A percentile compares a stretch with the other conserved stretches of the same genome.
Conservation (phyloP, 768 basidiomycete genomes). For the Podaxis pistillaris region DNA sequence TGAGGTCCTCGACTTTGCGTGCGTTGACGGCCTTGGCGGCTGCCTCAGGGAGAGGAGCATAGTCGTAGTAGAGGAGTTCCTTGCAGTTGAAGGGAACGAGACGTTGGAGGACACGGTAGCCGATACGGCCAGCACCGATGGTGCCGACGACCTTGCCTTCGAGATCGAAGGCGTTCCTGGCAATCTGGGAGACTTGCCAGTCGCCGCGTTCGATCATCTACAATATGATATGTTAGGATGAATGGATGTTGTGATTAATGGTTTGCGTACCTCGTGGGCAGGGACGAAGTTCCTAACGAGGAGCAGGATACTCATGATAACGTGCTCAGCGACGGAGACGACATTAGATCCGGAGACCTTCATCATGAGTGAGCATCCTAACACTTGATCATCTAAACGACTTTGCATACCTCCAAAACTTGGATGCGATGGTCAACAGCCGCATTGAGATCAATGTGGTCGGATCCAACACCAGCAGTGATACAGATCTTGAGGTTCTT, state of each 20-base stretch:
- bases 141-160: constrained; percentile 92
- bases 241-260: background rate
- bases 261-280: constrained; percentile 65
- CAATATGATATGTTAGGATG: background rate
- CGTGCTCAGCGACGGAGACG: constrained; percentile 89
- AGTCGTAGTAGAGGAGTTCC: constrained; percentile 90
- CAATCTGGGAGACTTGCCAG: constrained; percentile 84
- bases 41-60: constrained; percentile 63
- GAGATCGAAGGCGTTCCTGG: constrained; percentile 82
- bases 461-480: constrained; percentile 89
- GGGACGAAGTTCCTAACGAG: constrained; percentile 90
- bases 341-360: constrained; percentile 87
- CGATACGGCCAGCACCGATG: constrained; percentile 79
- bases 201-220: constrained; percentile 82
- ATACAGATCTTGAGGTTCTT: constrained; percentile 88
- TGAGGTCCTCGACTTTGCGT: constrained; percentile 75
- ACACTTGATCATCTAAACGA: background rate
- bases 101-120: constrained; percentile 83
- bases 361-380: constrained; percentile 12
- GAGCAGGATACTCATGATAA: constrained; percentile 85
- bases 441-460: constrained; percentile 88
- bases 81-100: constrained; percentile 84
- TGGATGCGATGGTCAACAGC: constrained; percentile 79
- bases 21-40: constrained; percentile 67
- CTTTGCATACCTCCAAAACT: constrained; percentile 58